Conservation (phyloP, 257 asterid genomes). For the Phtheirospermum japonicum region DNA sequence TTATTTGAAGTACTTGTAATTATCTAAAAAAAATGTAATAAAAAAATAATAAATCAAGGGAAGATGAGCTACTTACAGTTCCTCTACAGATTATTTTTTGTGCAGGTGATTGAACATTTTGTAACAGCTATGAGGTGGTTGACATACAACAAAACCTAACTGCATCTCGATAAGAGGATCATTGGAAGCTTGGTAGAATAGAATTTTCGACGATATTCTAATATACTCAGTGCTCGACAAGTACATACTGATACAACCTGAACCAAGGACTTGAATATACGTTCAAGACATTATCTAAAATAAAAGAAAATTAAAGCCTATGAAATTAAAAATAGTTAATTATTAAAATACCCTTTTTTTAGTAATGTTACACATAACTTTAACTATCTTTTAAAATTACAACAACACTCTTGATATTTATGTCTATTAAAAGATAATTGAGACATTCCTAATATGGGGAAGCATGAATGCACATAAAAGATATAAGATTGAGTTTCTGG, state of each 20-base stretch:
- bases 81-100: too few species aligned
- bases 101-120: conserved; percentile 87
- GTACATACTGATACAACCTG: conserved; percentile 75
- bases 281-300: conserved; percentile 22
- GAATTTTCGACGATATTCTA: conserved; percentile 91
- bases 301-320: background rate
- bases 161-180: conserved; percentile 86
- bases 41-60: too few species aligned
- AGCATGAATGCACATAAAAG: too few species aligned
- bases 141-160: conserved; percentile 88
- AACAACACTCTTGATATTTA: background rate
- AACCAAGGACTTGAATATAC: conserved; percentile 18
- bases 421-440: background rate
- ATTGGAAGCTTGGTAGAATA: conserved; percentile 83
- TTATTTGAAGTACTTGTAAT: too few species aligned
- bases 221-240: conserved; percentile 62
- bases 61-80: too few species aligned
- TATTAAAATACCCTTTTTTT: background rate
- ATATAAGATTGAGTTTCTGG: too few species aligned
- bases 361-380: background rate
- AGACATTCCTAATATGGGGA: too few species aligned
- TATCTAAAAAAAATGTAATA: too few species aligned
- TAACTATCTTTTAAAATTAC: background rate
- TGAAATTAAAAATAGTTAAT: background rate
- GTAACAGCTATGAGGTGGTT: conserved; percentile 98